A percentile compares a stretch with the other conserved stretches of the same genome.
These are phyloP conservation scores for Ascoidea rubescens DNA, from an alignment of 805 yeast species.

Conservation along the genomic window DNA sequence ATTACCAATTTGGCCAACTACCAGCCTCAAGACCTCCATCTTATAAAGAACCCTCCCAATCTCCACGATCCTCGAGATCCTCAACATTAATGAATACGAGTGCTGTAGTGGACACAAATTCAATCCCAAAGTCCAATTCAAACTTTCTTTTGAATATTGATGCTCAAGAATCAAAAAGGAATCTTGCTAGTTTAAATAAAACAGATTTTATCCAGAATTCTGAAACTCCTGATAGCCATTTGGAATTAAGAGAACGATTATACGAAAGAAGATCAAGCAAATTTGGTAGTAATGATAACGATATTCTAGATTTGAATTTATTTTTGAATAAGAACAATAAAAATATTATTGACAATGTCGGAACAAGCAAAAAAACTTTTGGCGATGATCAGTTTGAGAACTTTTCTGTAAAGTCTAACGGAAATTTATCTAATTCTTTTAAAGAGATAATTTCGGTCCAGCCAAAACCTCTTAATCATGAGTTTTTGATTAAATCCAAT, in stretches of 20 bases:
- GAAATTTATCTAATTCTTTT: not conserved
- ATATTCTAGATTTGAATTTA: not conserved
- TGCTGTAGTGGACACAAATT: not conserved
- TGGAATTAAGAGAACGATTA: conserved; percentile 2
- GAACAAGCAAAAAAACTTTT: conserved; percentile 1
- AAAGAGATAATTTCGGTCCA: not conserved
- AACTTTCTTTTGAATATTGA: conserved; percentile 3
- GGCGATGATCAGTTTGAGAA: not conserved
- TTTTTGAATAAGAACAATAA: not conserved
- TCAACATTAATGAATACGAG: not conserved
- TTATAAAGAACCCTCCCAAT: not conserved
- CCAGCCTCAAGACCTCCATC: not conserved
- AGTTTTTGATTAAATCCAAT: too few relatives aligned
- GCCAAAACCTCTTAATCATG: too few relatives aligned
- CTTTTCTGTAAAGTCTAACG: not conserved
- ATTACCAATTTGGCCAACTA: not conserved
- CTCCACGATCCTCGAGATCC: not conserved
- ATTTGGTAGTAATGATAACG: conserved; percentile 2
- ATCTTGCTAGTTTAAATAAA: not conserved
- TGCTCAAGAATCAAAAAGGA: not conserved
- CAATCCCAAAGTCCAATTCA: not conserved
- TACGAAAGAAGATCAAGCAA: conserved; percentile 5
- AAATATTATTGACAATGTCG: not conserved
- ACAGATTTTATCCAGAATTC: not conserved
- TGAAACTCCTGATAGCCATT: conserved; percentile 5